phyloP scores from a whole-genome alignment of 805 yeast species.

The Vanderwaltozyma polyspora region DNA sequence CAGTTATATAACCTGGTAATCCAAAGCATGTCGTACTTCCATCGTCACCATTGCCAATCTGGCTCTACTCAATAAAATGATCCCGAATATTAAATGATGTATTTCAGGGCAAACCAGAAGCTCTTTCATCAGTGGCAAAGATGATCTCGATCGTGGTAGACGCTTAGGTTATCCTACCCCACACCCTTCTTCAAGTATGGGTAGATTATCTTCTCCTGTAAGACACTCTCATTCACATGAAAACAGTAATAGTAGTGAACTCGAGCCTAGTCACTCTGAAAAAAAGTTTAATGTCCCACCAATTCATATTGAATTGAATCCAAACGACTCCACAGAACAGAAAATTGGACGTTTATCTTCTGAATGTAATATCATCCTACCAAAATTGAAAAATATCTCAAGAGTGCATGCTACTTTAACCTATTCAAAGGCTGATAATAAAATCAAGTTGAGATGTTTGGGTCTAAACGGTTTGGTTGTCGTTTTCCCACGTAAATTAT shows the following conservation, averaged over 20 bases:
- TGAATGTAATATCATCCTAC: constrained; percentile 24
- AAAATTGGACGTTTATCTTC: constrained; percentile 23
- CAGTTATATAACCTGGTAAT: too few relatives aligned
- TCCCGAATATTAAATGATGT: too few relatives aligned
- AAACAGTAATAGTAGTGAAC: too few relatives aligned
- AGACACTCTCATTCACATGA: too few relatives aligned
- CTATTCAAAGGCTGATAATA: constrained; percentile 31
- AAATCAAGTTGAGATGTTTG: constrained; percentile 50
- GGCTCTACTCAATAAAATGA: too few relatives aligned
- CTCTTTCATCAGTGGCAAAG: constrained; percentile 11
- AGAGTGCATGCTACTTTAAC: constrained; percentile 28
- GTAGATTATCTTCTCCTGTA: constrained; percentile 31
- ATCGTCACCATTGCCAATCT: too few relatives aligned
- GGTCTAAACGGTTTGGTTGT: constrained; percentile 78
- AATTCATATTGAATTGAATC: not conserved
- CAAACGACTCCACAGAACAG: constrained; percentile 10
- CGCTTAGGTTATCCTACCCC: constrained; percentile 72
- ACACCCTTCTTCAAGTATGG: constrained; percentile 51
- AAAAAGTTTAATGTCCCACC: too few relatives aligned
- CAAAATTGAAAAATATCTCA: constrained; percentile 23
- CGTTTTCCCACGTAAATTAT: constrained; percentile 41
- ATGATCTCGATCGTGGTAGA: too few relatives aligned
- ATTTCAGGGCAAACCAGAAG: too few relatives aligned
- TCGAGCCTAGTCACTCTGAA: too few relatives aligned
- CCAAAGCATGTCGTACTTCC: too few relatives aligned